Percentiles rank a stretch among this genome's conserved stretches.
Conservation (phyloP, 768 basidiomycete species). For the Mycena kentingensis region DNA sequence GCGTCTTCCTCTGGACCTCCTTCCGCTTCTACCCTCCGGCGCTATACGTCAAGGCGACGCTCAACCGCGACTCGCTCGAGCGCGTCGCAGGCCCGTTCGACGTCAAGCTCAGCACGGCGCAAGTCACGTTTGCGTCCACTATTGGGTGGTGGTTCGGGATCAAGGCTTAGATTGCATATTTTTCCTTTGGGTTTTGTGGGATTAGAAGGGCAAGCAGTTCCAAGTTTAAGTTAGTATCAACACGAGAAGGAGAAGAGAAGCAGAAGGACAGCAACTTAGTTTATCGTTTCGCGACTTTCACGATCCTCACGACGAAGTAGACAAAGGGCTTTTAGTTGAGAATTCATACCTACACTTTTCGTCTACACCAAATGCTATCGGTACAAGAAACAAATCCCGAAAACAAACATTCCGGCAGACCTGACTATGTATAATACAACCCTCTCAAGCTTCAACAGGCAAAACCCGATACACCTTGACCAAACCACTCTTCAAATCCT, state of each 20-base stretch:
- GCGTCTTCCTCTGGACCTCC: conserved; percentile 76
- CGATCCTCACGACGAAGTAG: background rate
- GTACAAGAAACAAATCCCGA: too few relatives aligned
- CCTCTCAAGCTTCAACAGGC: too few relatives aligned
- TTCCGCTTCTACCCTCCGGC: conserved; percentile 59
- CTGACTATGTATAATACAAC: too few relatives aligned
- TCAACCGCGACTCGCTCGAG: conserved; percentile 13
- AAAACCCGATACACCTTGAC: conserved; percentile 58
- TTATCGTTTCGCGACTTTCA: background rate
- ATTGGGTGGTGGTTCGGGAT: conserved; percentile 20
- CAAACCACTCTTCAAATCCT: conserved; percentile 84
- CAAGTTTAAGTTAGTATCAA: too few relatives aligned
- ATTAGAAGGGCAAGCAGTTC: too few relatives aligned
- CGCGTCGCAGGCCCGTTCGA: conserved; percentile 22
- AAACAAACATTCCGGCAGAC: too few relatives aligned
- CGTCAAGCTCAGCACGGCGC: conserved; percentile 8
- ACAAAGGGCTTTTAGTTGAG: background rate
- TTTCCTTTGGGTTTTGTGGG: background rate
- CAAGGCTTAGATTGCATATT: background rate
- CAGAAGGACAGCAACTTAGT: background rate
- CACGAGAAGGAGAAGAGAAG: too few relatives aligned
- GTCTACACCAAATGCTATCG: too few relatives aligned
- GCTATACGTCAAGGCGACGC: background rate
- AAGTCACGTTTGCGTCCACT: conserved; percentile 15
- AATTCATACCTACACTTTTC: too few relatives aligned